Evolutionary conservation across 108 stramenopile species (phyloP).

Genomic region (Mayamaea pseudoterrestris): DNA sequence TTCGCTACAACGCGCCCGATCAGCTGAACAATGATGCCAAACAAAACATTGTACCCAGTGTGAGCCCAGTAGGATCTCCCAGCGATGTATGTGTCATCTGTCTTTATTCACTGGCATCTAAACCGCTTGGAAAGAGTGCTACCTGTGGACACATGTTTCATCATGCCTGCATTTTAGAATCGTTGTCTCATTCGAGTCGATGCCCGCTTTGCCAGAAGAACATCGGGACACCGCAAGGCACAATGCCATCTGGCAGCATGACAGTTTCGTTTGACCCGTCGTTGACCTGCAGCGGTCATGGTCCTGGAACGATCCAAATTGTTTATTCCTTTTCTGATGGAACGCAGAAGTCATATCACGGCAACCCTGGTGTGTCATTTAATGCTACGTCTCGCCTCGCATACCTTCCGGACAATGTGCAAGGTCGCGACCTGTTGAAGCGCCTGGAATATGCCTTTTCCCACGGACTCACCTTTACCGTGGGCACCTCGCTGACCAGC

Average conservation of each 20-base stretch:
- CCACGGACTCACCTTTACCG: slow-evolving; percentile 32
- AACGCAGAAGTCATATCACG: slow-evolving; percentile 21
- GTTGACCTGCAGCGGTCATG: not conserved
- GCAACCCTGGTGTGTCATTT: slow-evolving; percentile 1
- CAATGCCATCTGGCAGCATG: slow-evolving; percentile 30
- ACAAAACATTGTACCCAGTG: too few relatives aligned
- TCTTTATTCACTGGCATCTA: too few relatives aligned
- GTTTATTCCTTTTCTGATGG: slow-evolving; percentile 21
- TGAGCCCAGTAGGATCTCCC: too few relatives aligned
- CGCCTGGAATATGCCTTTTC: slow-evolving; percentile 33
- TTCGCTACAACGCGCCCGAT: not conserved
- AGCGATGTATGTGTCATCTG: too few relatives aligned
- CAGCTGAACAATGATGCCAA: too few relatives aligned
- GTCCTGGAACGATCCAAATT: not conserved
- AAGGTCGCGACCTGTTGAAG: slow-evolving; percentile 13
- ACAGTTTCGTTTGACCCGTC: not conserved
- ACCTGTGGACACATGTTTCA: too few relatives aligned
- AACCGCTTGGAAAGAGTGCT: too few relatives aligned
- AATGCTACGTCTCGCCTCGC: not conserved
- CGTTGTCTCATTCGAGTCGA: too few relatives aligned
- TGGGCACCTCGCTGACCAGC: slow-evolving; percentile 35
- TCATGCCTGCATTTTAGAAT: too few relatives aligned
- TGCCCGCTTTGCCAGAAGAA: not conserved
- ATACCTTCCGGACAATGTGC: slow-evolving; percentile 1
- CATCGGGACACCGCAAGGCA: slow-evolving; percentile 20